A percentile compares a stretch with the other conserved stretches of the same genome.
phyloP scores from a whole-genome alignment of 2,329 filamentous ascomycete genomes.

The Zopfia rhizophila region DNA sequence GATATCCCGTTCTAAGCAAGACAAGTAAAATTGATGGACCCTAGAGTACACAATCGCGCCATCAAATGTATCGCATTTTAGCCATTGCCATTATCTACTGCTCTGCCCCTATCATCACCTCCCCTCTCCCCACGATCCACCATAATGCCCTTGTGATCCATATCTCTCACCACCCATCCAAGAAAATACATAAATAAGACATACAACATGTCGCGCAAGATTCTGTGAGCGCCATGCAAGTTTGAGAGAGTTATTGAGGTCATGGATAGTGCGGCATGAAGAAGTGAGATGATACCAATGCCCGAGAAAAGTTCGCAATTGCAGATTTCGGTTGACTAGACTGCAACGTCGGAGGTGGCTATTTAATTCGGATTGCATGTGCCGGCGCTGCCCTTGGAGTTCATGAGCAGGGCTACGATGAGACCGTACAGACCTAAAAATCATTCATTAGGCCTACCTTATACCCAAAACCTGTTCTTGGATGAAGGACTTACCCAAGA shows the following conservation, averaged over 20 bases:
- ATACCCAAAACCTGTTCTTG: not conserved
- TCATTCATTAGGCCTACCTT: constrained; percentile 9
- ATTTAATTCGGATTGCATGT: constrained; percentile 30
- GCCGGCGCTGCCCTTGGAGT: constrained; percentile 75
- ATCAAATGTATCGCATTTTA: constrained; percentile 46
- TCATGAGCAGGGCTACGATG: constrained; percentile 99
- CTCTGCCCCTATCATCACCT: constrained; percentile 2
- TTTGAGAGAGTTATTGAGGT: constrained; percentile 12
- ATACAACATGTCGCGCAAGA: constrained; percentile 44
- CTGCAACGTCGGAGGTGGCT: constrained; percentile 35
- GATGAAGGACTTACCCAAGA: constrained; percentile 76
- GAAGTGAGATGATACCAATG: constrained; percentile 32
- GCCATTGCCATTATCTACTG: constrained; percentile 28
- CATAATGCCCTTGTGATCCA: constrained; percentile 5
- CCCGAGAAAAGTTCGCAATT: constrained; percentile 23
- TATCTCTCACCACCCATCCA: constrained; percentile 9
- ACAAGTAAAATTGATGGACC: constrained; percentile 39
- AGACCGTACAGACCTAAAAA: constrained; percentile 91
- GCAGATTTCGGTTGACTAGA: constrained; percentile 40
- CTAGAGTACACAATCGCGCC: constrained; percentile 51
- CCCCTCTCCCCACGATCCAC: constrained; percentile 1
- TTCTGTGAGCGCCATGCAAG: constrained; percentile 38
- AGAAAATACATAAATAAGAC: constrained; percentile 50
- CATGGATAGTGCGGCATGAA: constrained; percentile 8
- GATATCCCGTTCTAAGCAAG: constrained; percentile 47